Conservation (phyloP, 257 asterid species). For the Solanum pinnatisectum region DNA sequence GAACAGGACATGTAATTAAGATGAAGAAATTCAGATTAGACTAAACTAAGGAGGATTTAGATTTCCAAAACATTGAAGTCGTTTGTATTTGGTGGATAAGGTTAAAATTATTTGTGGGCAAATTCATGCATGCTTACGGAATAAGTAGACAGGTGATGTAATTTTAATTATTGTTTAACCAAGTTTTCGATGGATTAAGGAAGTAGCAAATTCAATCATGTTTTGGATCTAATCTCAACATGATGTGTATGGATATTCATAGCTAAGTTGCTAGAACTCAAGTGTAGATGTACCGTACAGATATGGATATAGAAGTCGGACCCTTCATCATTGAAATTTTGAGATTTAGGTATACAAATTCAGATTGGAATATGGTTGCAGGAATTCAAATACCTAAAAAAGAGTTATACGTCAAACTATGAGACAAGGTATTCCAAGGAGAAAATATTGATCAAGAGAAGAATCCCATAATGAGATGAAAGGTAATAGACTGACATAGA, state of each 20-base stretch:
- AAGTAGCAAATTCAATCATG: neutral
- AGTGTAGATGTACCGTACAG: neutral
- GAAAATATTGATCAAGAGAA: neutral
- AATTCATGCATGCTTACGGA: neutral
- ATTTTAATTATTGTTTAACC: neutral
- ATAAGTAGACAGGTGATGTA: neutral
- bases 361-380: neutral
- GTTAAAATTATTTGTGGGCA: neutral
- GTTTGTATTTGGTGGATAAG: neutral
- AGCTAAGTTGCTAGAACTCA: neutral
- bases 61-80: neutral
- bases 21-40: neutral
- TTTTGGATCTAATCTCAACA: neutral
- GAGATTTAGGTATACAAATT: neutral
- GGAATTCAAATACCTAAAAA: neutral
- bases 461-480: neutral
- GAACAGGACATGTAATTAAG: neutral
- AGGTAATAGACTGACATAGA: neutral
- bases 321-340: neutral
- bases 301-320: neutral
- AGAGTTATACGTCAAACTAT: neutral
- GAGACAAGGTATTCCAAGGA: neutral
- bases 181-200: neutral
- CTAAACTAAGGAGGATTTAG: neutral
- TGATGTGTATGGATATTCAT: neutral